A percentile compares a stretch with the other conserved stretches of the same genome.
These are phyloP conservation scores for Sporothrix variecibatus DNA, from an alignment of 2,329 filamentous ascomycete species.

Conservation along the genomic window DNA sequence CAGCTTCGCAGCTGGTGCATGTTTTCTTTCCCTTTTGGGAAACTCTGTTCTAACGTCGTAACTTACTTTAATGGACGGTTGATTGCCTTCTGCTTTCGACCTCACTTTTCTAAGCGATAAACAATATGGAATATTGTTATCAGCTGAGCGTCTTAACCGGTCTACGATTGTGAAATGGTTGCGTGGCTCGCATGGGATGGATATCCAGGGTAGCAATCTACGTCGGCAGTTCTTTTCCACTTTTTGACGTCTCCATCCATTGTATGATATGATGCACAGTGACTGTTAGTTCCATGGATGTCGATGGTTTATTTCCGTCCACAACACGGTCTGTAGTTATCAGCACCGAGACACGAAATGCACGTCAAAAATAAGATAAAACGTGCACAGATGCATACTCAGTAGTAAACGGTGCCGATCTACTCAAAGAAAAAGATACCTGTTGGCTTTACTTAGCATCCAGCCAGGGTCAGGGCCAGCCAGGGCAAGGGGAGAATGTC, in stretches of 20 bases:
- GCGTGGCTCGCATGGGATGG: neutral
- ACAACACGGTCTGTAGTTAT: neutral
- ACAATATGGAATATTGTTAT: neutral
- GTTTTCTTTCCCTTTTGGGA: conserved; percentile 12
- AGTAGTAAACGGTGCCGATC: neutral
- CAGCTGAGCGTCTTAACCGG: neutral
- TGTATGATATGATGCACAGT: neutral
- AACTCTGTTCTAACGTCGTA: neutral
- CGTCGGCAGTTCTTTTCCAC: neutral
- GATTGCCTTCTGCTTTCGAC: conserved; percentile 8
- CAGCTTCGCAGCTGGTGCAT: neutral
- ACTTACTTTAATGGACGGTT: neutral
- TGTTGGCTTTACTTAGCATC: neutral
- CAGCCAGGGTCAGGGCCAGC: neutral
- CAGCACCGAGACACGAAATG: neutral
- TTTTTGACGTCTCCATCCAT: neutral
- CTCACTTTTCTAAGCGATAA: neutral
- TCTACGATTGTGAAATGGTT: neutral
- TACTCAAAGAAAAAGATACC: neutral
- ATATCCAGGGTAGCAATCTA: neutral
- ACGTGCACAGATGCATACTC: neutral
- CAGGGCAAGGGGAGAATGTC: neutral
- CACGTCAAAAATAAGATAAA: neutral
- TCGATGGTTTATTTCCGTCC: neutral
- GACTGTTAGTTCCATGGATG: neutral